phyloP scores from a whole-genome alignment of 345 rosid genomes.

The Salix suchowensis region DNA sequence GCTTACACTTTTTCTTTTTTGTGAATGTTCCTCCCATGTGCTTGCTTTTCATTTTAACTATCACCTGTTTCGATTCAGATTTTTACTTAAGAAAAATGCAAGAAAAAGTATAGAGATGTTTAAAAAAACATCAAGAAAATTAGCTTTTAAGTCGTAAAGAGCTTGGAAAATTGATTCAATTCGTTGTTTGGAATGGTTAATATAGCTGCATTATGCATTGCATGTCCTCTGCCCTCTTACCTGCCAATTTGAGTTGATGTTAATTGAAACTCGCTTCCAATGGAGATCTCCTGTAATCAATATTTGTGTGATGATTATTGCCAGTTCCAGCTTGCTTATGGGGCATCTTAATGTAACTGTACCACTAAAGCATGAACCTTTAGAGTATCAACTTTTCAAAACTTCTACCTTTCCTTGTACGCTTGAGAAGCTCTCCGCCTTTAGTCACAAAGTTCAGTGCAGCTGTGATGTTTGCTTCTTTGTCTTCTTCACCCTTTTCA shows the following conservation, averaged over 20 bases:
- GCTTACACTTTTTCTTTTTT: conserved; percentile 80
- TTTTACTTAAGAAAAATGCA: background rate
- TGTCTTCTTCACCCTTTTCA: conserved; percentile 45
- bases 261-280: conserved; percentile 88
- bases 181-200: background rate
- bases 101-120: background rate
- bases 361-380: background rate
- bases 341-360: background rate
- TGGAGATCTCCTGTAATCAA: conserved; percentile 71
- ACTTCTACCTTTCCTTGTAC: conserved; percentile 86
- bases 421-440: conserved; percentile 92
- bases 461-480: conserved; percentile 40
- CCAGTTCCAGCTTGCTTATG: background rate
- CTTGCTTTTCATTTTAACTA: conserved; percentile 82
- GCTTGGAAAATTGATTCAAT: background rate
- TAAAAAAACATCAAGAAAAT: background rate
- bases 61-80: conserved; percentile 44
- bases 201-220: background rate
- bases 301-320: conserved; percentile 7
- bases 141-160: background rate
- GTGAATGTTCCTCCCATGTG: conserved; percentile 88
- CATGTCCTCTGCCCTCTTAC: conserved; percentile 30
- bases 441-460: conserved; percentile 59
- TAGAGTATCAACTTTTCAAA: background rate
- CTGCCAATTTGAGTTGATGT: conserved; percentile 72